Conservation (phyloP, 2,329 filamentous ascomycete genomes). For the Aspergillus caelatus region DNA sequence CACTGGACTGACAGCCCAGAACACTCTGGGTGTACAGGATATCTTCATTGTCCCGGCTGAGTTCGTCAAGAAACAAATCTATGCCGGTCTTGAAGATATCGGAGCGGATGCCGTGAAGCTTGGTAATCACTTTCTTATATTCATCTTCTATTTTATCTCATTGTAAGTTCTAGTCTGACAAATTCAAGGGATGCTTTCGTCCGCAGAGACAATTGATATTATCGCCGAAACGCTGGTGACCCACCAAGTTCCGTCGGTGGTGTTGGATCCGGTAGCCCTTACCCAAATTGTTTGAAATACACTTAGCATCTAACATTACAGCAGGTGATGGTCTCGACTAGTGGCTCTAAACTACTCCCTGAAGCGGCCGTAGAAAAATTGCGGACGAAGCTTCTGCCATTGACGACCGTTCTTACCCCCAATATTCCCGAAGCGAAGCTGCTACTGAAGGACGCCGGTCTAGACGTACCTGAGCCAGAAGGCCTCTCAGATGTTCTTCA, state of each 20-base stretch:
- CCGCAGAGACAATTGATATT: constrained; percentile 67
- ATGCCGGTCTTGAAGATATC: constrained; percentile 81
- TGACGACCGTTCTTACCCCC: constrained; percentile 51
- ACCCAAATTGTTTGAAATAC: not conserved
- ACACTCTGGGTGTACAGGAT: constrained; percentile 79
- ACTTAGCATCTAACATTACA: constrained; percentile 18
- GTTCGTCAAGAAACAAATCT: constrained; percentile 84
- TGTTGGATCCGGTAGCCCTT: constrained; percentile 72
- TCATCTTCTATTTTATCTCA: not conserved
- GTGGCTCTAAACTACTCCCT: constrained; percentile 50
- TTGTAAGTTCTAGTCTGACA: not conserved
- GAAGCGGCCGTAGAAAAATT: constrained; percentile 45
- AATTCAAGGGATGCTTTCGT: constrained; percentile 75
- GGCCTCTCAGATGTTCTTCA: constrained; percentile 67
- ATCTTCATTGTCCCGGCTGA: constrained; percentile 77
- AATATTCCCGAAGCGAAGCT: constrained; percentile 53
- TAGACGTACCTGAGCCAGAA: constrained; percentile 50
- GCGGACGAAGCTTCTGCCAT: constrained; percentile 44
- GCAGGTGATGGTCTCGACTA: constrained; percentile 79
- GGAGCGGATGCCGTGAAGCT: constrained; percentile 90
- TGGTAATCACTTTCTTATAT: constrained; percentile 54
- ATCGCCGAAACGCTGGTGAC: constrained; percentile 66
- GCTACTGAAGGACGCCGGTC: constrained; percentile 46
- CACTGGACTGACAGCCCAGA: constrained; percentile 93
- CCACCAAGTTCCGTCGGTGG: constrained; percentile 60